phyloP scores from a whole-genome alignment of 192 early-diverging fungal genomes.

The Coemansia sp. region DNA sequence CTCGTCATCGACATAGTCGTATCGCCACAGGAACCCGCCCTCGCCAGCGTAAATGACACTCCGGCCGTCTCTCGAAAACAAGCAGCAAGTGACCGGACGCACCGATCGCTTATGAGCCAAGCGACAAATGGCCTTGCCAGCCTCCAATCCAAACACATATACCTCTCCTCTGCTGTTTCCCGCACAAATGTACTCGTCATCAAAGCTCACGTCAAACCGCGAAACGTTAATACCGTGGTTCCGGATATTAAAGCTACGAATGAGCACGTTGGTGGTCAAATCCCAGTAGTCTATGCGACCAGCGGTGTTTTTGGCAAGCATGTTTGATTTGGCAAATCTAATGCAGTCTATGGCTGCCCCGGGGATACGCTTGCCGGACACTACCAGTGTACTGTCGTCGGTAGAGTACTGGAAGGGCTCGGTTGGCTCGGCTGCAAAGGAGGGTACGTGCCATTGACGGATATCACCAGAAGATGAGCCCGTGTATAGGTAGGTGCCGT shows the following conservation, averaged over 20 bases:
- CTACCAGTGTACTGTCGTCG: conserved; percentile 23
- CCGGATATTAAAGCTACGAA: conserved; percentile 48
- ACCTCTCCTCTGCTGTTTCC: conserved; percentile 71
- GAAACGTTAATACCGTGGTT: conserved; percentile 45
- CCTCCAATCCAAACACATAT: conserved; percentile 68
- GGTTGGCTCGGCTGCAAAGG: conserved; percentile 12
- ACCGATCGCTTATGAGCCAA: conserved; percentile 73
- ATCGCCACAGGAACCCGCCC: conserved; percentile 79
- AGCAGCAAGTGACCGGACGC: conserved; percentile 74
- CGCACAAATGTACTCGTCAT: conserved; percentile 68
- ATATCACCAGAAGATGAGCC: conserved; percentile 53
- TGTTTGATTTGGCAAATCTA: conserved; percentile 60
- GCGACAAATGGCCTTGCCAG: conserved; percentile 59
- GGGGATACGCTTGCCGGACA: conserved; percentile 14
- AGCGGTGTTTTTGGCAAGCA: conserved; percentile 69
- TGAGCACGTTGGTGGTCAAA: conserved; percentile 42
- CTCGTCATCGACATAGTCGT: conserved; percentile 74
- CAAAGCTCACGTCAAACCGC: conserved; percentile 66
- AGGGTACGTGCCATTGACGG: conserved; percentile 54
- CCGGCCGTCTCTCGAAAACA: conserved; percentile 71
- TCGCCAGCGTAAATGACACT: conserved; percentile 71
- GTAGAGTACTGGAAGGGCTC: conserved; percentile 7
- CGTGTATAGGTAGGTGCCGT: conserved; percentile 56
- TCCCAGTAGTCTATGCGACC: conserved; percentile 79
- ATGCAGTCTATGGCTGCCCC: conserved; percentile 63